phyloP scores from a whole-genome alignment of 1,139 yeast species.

The Blastobotrys niveus region DNA sequence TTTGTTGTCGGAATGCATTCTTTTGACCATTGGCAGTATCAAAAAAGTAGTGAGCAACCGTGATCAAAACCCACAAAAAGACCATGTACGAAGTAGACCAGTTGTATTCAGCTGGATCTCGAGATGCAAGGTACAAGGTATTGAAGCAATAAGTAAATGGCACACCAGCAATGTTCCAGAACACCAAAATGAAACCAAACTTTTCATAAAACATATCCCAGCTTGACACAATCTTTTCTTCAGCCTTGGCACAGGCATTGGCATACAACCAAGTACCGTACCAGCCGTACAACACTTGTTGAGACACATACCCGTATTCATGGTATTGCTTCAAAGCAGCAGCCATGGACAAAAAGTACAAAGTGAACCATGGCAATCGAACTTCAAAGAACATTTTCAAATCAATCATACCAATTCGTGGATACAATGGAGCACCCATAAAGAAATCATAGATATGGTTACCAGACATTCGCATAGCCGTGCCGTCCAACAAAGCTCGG shows the following conservation, averaged over 20 bases:
- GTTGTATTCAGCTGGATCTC: constrained; percentile 73
- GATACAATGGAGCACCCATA: constrained; percentile 97
- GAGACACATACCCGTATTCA: constrained; percentile 67
- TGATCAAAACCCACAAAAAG: constrained; percentile 49
- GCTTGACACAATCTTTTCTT: constrained; percentile 91
- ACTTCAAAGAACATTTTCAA: constrained; percentile 97
- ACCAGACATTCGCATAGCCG: constrained; percentile 85
- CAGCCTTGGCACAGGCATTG: constrained; percentile 96
- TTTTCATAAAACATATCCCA: constrained; percentile 99
- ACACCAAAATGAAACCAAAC: constrained; percentile 94
- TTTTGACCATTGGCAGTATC: constrained; percentile 95
- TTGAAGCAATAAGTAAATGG: constrained; percentile 97
- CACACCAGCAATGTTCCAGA: constrained; percentile 99
- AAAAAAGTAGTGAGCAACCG: constrained; percentile 80
- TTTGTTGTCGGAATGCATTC: constrained; percentile 81
- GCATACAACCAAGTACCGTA: constrained; percentile 92
- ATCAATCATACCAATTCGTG: constrained; percentile 87
- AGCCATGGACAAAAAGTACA: constrained; percentile 72
- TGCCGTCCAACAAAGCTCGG: constrained; percentile 40
- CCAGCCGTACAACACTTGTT: constrained; percentile 68
- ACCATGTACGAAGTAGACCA: constrained; percentile 60
- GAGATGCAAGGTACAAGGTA: constrained; percentile 74
- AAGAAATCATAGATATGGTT: constrained; percentile 84
- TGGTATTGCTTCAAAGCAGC: constrained; percentile 76
- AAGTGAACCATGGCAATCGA: constrained; percentile 91